phyloP scores from a whole-genome alignment of 1,284 basidiomycete genomes.

The Cronartium ribicola region DNA sequence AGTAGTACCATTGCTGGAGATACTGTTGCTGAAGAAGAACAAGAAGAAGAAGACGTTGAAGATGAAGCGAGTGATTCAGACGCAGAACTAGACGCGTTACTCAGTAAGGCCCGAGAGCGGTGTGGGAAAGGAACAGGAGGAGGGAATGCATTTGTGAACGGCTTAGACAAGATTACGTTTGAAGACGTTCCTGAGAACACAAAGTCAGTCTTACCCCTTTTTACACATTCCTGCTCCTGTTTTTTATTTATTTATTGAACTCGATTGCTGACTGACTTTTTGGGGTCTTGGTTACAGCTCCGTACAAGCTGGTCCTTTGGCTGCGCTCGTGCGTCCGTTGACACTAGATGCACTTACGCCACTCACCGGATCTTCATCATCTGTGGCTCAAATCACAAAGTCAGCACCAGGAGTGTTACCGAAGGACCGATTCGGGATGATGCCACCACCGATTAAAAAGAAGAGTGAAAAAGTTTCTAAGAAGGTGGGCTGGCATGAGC shows the following conservation, averaged over 20 bases:
- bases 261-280: too few species aligned
- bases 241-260: too few species aligned
- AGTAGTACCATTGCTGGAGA: not conserved
- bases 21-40: slow-evolving; percentile 4
- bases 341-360: not conserved
- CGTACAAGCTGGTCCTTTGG: not conserved
- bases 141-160: not conserved
- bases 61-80: too few species aligned
- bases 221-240: too few species aligned
- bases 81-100: not conserved
- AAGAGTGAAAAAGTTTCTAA: not conserved
- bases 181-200: not conserved
- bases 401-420: not conserved
- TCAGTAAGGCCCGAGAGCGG: slow-evolving; percentile 7
- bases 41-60: not conserved
- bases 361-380: not conserved
- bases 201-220: not conserved
- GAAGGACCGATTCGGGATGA: not conserved
- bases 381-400: not conserved
- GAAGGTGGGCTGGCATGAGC: slow-evolving; percentile 14
- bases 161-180: not conserved
- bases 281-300: not conserved
- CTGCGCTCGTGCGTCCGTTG: not conserved
- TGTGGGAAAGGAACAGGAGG: not conserved
- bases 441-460: not conserved